phyloP scores from a whole-genome alignment of 805 yeast genomes.

The Pichia californica region DNA sequence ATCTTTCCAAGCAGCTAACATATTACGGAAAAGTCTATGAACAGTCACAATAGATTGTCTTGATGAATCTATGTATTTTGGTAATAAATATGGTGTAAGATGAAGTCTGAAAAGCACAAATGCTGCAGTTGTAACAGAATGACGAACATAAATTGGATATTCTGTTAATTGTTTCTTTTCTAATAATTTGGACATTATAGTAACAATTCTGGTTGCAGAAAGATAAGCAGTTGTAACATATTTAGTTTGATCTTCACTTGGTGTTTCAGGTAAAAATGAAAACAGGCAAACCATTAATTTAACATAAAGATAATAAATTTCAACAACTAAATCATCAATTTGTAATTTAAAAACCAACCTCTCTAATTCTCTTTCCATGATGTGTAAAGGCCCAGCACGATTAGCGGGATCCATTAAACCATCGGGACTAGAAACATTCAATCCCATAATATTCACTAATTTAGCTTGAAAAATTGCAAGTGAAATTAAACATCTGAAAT shows the following conservation, averaged over 20 bases:
- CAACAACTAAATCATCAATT: conserved; percentile 63
- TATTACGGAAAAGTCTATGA: conserved; percentile 80
- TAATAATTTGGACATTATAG: conserved; percentile 65
- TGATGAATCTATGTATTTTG: conserved; percentile 77
- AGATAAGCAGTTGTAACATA: conserved; percentile 78
- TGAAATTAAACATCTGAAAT: conserved; percentile 64
- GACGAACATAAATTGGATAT: conserved; percentile 80
- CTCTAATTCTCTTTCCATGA: conserved; percentile 72
- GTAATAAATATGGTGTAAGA: conserved; percentile 64
- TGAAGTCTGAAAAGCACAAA: conserved; percentile 75
- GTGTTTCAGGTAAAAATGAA: conserved; percentile 87
- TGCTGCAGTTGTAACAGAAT: conserved; percentile 77
- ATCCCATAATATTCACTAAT: conserved; percentile 78
- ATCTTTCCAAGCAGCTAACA: conserved; percentile 85
- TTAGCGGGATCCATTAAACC: conserved; percentile 81
- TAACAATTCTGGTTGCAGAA: conserved; percentile 74
- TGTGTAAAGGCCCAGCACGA: conserved; percentile 73
- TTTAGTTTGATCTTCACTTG: conserved; percentile 78
- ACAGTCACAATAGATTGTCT: conserved; percentile 91
- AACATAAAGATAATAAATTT: conserved; percentile 72
- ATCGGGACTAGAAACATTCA: conserved; percentile 78
- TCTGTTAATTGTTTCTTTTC: conserved; percentile 70
- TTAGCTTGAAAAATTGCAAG: conserved; percentile 80
- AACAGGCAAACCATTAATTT: conserved; percentile 79
- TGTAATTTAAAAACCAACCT: conserved; percentile 59